Base-by-base conservation (phyloP, 805 yeast genomes). In the Pichia cabralensis region DNA sequence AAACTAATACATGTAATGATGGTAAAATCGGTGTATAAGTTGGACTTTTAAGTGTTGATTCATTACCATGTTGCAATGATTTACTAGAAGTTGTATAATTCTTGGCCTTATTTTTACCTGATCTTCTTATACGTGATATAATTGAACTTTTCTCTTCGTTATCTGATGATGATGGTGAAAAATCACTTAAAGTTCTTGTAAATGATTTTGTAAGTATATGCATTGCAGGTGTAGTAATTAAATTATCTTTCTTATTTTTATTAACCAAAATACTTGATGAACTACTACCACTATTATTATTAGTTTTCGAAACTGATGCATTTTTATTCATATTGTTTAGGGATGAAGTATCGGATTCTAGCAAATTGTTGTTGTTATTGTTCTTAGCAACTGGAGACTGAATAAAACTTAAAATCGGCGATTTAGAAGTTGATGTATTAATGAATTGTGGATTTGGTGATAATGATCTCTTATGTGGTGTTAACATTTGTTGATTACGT, bases 1-100 rank as follows among this genome's bases (percentile, higher is more conserved):
- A 86, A 11, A 85, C 62, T 30, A 89, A 61, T 5, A 86, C 76
- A 52, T 83, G 88, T 45, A 81, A 55, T 22, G 45, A 43, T 8
- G 36, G 29, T 30, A 38, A 26, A 17, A 26, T 17, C 3, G 35
- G 19, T 12, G 34, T 15, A n/a, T n/a, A n/a, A n/a, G n/a, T n/a
- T n/a, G n/a, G n/a, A n/a, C n/a, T n/a, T n/a, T n/a, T n/a, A n/a
- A n/a, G n/a, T n/a, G n/a, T n/a, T n/a, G n/a, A n/a, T n/a, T n/a
- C n/a, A n/a, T n/a, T n/a, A n/a, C n/a, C n/a, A n/a, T n/a, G n/a
- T n/a, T n/a, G n/a, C n/a, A n/a, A n/a, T n/a, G n/a, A n/a, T n/a
- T n/a, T n/a, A n/a, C n/a, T n/a, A n/a, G n/a, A n/a, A n/a, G n/a
- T n/a, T n/a, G n/a, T n/a, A n/a, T n/a, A n/a, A n/a, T n/a, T n/a